phyloP scores from a whole-genome alignment of 768 basidiomycete species.

The Collybiopsis confluens region DNA sequence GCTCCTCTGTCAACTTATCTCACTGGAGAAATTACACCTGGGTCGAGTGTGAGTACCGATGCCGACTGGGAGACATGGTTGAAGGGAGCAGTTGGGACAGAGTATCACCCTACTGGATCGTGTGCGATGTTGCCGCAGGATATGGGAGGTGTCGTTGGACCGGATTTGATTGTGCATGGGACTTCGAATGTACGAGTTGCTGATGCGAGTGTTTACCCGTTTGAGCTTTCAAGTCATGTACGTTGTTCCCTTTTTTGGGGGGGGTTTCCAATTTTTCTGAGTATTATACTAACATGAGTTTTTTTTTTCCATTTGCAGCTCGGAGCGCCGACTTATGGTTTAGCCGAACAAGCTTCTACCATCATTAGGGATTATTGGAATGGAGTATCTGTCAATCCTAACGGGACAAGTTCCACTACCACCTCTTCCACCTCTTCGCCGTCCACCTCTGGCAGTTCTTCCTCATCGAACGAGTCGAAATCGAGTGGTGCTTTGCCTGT shows the following conservation, averaged over 20 bases:
- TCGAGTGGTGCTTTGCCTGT: neutral
- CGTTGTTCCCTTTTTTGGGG: constrained; percentile 1
- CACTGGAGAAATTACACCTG: constrained; percentile 33
- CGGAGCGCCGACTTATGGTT: constrained; percentile 18
- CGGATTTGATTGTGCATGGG: constrained; percentile 54
- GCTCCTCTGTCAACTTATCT: constrained; percentile 35
- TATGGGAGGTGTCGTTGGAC: constrained; percentile 57
- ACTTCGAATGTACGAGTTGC: constrained; percentile 42
- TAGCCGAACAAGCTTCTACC: constrained; percentile 36
- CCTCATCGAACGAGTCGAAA: neutral
- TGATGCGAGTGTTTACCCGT: constrained; percentile 22
- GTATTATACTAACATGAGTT: neutral
- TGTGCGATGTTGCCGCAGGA: constrained; percentile 53
- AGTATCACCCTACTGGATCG: constrained; percentile 58
- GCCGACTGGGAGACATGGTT: constrained; percentile 54
- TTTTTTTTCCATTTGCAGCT: constrained; percentile 6
- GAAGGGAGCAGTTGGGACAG: constrained; percentile 36
- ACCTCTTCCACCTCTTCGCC: neutral
- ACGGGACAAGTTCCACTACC: constrained; percentile 14
- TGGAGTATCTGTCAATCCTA: constrained; percentile 3
- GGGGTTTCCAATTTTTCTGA: too few species aligned
- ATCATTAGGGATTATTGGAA: constrained; percentile 25
- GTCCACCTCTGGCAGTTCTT: neutral
- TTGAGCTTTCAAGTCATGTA: constrained; percentile 21
- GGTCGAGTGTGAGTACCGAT: constrained; percentile 46